These are phyloP conservation scores for Bremia lactucae DNA, from an alignment of 352 stramenopile genomes.

Conservation along the genomic window DNA sequence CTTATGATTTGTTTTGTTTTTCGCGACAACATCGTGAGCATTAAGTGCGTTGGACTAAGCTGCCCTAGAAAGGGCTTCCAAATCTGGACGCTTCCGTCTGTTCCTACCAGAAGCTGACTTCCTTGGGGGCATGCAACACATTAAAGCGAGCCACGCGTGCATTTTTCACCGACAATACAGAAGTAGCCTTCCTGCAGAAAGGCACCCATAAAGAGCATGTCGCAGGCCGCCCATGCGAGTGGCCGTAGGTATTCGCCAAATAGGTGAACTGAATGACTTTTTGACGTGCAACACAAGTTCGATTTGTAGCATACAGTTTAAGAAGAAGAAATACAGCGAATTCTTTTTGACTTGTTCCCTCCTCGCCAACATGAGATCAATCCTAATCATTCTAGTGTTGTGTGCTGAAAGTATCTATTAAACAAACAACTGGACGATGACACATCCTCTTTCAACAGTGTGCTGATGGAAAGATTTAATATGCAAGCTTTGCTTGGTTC, in stretches of 20 bases:
- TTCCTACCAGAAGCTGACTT: slow-evolving; percentile 16
- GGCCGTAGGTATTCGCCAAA: no score
- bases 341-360: no score
- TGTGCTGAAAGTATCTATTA: not conserved
- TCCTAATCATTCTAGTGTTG: not conserved
- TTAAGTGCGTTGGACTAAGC: slow-evolving; percentile 13
- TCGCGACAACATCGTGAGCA: slow-evolving; percentile 12
- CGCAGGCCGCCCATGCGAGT: slow-evolving; percentile 84
- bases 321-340: no score
- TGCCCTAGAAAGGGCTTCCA: slow-evolving; percentile 9
- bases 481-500: not conserved
- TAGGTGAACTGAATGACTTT: no score
- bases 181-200: slow-evolving; percentile 93
- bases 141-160: slow-evolving; percentile 92
- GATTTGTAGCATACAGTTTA: no score
- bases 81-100: slow-evolving; percentile 21
- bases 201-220: slow-evolving; percentile 97
- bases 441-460: not conserved
- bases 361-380: not conserved
- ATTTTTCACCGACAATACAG: slow-evolving; percentile 94
- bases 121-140: slow-evolving; percentile 71
- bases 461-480: not conserved
- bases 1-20: slow-evolving; percentile 57
- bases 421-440: not conserved
- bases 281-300: no score